Evolutionary conservation across 2,329 filamentous ascomycete genomes (phyloP), one percentile per base, ranked within the genome.

Genomic region (Verticillium alfalfae): DNA sequence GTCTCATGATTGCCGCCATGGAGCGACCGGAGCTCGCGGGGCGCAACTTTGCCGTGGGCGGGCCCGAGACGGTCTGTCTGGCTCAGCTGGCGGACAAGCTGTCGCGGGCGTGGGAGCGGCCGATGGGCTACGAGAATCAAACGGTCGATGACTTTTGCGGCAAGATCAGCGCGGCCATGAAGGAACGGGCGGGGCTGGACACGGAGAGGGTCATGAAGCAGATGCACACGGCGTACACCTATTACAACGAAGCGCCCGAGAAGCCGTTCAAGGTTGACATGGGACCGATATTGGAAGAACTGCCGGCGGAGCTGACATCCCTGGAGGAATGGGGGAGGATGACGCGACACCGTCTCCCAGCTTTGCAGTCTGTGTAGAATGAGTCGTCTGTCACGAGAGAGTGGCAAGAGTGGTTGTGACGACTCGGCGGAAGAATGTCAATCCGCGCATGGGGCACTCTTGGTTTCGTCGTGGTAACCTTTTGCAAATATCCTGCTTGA

Each of bases 201-300:
- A 69, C 66, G 5, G 73, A 75, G 12, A 65, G 63, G 13, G 68
- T 76, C 34, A 66, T 75, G 10, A 69, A 63, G 22, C 72, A 78
- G 68, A 78, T 76, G 75, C 74, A 72, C 65, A 74, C 70, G 65
- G 75, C 75, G 9, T 76, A 77, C 64, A 74, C 75, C 7, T 75
- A 73, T 64, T 77, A 77, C 63, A 76, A 76, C 37, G 72, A 78
- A 61, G 67, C 70, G 15, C 69, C 70, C 15, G 73, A 76, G 22
- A 68, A 72, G 59, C 74, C 73, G 34, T 77, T 78, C 61, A 71
- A 71, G 31, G 66, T 76, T 18, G 70, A 77, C 61, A 76, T 77
- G 75, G 63, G 58, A 0, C 65, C 70, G 3, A 67, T 76, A 3
- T 57, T 73, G 60, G 61, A 70, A 52, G 72, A 74, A 57, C 61